Evolutionary conservation across 345 rosid genomes (phyloP), one percentile per base, ranked within the genome.

Genomic region (Citrus trifoliata): DNA sequence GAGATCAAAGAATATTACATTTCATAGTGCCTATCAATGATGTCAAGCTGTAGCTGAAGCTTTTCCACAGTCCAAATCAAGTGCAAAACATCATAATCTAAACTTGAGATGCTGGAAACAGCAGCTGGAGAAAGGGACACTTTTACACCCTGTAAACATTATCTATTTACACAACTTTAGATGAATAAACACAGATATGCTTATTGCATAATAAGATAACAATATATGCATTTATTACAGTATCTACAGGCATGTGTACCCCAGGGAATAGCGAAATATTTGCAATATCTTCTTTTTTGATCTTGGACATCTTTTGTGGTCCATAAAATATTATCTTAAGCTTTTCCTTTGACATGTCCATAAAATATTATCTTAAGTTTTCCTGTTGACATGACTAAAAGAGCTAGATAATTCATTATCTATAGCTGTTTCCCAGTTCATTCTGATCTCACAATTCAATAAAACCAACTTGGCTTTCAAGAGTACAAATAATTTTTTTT

Each of bases 31-130:
- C 74, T 91, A 81, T 95, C 93, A 78, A 90, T 86, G 79, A 91
- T 78, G 30, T 86, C 82, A 67, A 95, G 90, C 83, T 91, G 98
- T 58, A 91, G 87, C 79, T 91, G 95, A 85, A 93, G 97, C 92
- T 84, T 93, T 85, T 95, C 96, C 68, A 86, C 85, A 18, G 96
- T 92, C 88, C 90, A 90, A 74, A 89, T 80, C 88, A 93, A 85
- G 86, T 90, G 95, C 85, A 95, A 87, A 78, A 89, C 74, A 60
- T 95, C 95, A 73, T 76, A 85, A 79, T 93, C 99, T 80, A 93
- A 85, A 60, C 84, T 88, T 55, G 98, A 87, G 79, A 88, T 42
- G 46, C 79, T 48, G 27, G 93, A 83, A 78, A 88, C 88, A 22
- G 88, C 79, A 63, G 86, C 86, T 35, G 88, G 64, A 33, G 93